Conservation (phyloP, 306 rosid species). For the Castanea sativa region DNA sequence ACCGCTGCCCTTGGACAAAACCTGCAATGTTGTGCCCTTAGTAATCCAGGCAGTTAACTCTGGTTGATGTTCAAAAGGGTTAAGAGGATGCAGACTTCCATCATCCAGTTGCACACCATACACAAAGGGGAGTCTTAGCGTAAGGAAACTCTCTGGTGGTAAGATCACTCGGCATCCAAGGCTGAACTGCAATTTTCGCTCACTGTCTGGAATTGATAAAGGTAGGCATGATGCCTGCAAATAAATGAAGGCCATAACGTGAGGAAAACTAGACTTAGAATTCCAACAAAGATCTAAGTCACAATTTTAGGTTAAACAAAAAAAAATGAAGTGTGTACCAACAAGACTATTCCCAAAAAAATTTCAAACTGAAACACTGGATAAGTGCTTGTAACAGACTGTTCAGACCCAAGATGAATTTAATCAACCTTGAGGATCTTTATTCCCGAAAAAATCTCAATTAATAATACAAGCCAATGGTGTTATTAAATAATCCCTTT, state of each 20-base stretch:
- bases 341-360: background rate
- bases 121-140: conserved; percentile 80
- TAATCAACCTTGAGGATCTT: background rate
- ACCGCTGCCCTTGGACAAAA: conserved; percentile 56
- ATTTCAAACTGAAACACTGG: background rate
- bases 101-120: conserved; percentile 78
- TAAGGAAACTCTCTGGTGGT: conserved; percentile 91
- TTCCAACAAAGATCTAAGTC: background rate
- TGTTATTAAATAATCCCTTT: background rate
- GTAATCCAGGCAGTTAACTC: conserved; percentile 85
- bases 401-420: background rate
- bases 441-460: background rate
- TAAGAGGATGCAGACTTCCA: conserved; percentile 63
- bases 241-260: conserved; percentile 12
- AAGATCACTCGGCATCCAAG: conserved; percentile 68
- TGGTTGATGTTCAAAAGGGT: conserved; percentile 74
- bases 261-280: background rate
- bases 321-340: background rate
- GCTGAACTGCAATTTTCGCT: conserved; percentile 72
- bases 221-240: conserved; percentile 78
- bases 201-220: conserved; percentile 55
- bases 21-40: conserved; percentile 71
- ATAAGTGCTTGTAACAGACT: conserved; percentile 4
- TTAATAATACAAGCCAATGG: background rate
- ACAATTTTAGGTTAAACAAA: background rate